These are phyloP conservation scores for Fusarium beomiforme DNA, from an alignment of 2,329 filamentous ascomycete species.

Conservation along the genomic window DNA sequence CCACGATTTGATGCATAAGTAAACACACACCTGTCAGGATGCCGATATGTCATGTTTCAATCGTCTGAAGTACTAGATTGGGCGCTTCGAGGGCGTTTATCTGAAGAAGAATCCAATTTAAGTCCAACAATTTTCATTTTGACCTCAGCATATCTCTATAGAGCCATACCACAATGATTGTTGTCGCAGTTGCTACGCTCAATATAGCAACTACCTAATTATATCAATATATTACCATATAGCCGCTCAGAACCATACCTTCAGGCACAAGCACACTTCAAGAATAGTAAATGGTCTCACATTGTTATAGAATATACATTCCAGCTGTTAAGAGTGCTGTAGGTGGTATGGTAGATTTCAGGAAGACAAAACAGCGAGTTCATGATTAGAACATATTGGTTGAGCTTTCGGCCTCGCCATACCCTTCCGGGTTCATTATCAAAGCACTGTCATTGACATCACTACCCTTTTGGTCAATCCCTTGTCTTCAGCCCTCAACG, in stretches of 20 bases:
- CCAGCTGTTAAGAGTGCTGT: background rate
- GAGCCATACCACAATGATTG: too few relatives aligned
- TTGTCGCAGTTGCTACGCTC: background rate
- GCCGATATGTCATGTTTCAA: background rate
- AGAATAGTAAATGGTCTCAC: too few relatives aligned
- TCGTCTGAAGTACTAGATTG: background rate
- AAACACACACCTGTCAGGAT: background rate
- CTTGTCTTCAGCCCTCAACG: background rate
- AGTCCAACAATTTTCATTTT: background rate
- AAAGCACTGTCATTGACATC: background rate
- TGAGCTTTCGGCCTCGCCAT: background rate
- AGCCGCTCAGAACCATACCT: too few relatives aligned
- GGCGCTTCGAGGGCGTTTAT: background rate
- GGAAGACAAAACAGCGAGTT: background rate
- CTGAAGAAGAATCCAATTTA: background rate
- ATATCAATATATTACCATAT: background rate
- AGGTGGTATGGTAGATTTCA: background rate
- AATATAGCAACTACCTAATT: background rate
- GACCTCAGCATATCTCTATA: background rate
- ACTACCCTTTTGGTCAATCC: background rate
- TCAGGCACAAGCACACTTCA: background rate
- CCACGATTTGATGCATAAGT: accelerated
- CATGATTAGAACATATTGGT: background rate
- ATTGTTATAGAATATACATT: background rate
- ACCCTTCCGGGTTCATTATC: background rate